phyloP scores from a whole-genome alignment of 2,329 filamentous ascomycete species.

The Hyphodiscus sp. region DNA sequence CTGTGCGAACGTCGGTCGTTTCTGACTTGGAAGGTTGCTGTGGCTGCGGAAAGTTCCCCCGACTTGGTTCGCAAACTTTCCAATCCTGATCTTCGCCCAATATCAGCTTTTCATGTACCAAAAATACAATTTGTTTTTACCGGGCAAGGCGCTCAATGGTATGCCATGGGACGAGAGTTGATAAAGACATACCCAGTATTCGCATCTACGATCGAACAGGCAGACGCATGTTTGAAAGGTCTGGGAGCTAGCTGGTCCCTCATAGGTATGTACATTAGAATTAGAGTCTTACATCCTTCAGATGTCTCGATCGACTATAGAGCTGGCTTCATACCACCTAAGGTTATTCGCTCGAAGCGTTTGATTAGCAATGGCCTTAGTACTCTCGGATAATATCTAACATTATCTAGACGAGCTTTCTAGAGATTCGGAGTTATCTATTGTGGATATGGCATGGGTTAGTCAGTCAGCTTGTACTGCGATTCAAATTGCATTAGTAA shows the following conservation, averaged over 20 bases:
- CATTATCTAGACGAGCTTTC: slow-evolving; percentile 27
- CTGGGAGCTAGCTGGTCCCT: slow-evolving; percentile 30
- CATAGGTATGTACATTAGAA: slow-evolving; percentile 5
- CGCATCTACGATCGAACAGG: slow-evolving; percentile 27
- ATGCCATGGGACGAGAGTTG: slow-evolving; percentile 26
- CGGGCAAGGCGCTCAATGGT: slow-evolving; percentile 26
- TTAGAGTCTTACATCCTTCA: neutral
- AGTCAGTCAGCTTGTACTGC: slow-evolving; percentile 42
- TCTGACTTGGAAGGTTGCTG: slow-evolving; percentile 20
- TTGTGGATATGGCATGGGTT: slow-evolving; percentile 34
- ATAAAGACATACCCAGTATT: slow-evolving; percentile 32
- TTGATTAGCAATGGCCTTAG: too few species aligned
- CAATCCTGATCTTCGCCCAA: slow-evolving; percentile 25
- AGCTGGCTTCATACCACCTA: slow-evolving; percentile 5
- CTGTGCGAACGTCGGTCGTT: slow-evolving; percentile 23
- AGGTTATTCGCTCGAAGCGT: too few species aligned
- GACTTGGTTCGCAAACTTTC: slow-evolving; percentile 35
- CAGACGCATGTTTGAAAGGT: slow-evolving; percentile 29
- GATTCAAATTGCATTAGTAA: slow-evolving; percentile 40
- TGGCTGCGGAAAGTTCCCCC: slow-evolving; percentile 12
- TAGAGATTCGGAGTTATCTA: slow-evolving; percentile 30
- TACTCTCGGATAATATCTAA: too few species aligned
- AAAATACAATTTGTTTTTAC: slow-evolving; percentile 25
- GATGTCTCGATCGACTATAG: neutral
- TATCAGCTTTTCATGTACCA: slow-evolving; percentile 11